Conservation (phyloP, 2,329 filamentous ascomycete genomes). For the Tolypocladium album region DNA sequence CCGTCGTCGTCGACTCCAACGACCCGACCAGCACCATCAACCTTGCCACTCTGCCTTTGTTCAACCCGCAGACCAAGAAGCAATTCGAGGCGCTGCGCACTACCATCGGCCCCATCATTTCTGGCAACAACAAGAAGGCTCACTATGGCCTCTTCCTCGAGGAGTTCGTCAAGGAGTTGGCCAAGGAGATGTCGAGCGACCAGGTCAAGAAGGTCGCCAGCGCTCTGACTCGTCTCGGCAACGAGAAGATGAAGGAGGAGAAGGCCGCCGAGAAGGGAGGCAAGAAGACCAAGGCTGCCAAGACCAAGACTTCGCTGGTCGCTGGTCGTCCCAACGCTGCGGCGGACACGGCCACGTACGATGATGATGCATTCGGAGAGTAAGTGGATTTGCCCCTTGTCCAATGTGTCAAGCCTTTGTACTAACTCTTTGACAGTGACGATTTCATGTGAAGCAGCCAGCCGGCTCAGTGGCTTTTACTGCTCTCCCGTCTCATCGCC, state of each 20-base stretch:
- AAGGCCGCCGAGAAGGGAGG: slow-evolving; percentile 86
- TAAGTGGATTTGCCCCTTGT: slow-evolving; percentile 35
- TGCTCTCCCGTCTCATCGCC: background rate
- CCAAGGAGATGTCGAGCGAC: slow-evolving; percentile 77
- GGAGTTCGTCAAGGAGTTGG: slow-evolving; percentile 80
- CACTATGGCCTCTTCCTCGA: slow-evolving; percentile 86
- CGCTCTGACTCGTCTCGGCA: slow-evolving; percentile 76
- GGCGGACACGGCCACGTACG: slow-evolving; percentile 68
- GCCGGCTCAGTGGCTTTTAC: background rate
- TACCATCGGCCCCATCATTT: slow-evolving; percentile 68
- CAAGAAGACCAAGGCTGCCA: slow-evolving; percentile 95
- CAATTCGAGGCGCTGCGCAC: slow-evolving; percentile 76
- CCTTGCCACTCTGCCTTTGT: slow-evolving; percentile 67
- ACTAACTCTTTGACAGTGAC: slow-evolving; percentile 33
- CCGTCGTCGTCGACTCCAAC: slow-evolving; percentile 57
- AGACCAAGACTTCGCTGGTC: slow-evolving; percentile 82
- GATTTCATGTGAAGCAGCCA: slow-evolving; percentile 56
- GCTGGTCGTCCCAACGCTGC: slow-evolving; percentile 49
- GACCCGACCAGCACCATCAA: slow-evolving; percentile 76
- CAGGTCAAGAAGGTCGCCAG: slow-evolving; percentile 96
- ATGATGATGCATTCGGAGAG: slow-evolving; percentile 74
- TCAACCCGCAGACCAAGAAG: slow-evolving; percentile 79
- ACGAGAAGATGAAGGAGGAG: slow-evolving; percentile 99
- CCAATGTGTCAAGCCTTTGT: background rate
- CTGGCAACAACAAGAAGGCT: slow-evolving; percentile 69